A percentile compares a stretch with the other conserved stretches of the same genome.
phyloP scores from a whole-genome alignment of 371 early-diverging fungal genomes.

The Paraphysoderma sedebokerense region DNA sequence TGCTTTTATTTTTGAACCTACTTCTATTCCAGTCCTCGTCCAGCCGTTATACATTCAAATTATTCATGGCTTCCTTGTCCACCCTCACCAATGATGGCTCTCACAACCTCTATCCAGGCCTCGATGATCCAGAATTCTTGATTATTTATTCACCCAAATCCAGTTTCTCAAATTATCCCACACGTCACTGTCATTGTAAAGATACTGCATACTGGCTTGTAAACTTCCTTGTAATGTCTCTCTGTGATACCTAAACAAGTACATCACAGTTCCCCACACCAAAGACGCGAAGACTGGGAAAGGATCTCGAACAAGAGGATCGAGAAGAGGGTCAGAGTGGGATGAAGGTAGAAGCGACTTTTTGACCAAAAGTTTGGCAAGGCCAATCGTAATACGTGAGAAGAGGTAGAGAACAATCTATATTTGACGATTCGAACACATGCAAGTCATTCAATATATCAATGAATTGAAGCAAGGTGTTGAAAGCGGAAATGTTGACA shows the following conservation, averaged over 20 bases:
- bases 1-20: no score
- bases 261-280: constrained; percentile 94
- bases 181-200: constrained; percentile 66
- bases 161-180: constrained; percentile 62
- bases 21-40: no score
- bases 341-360: constrained; percentile 6
- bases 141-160: constrained; percentile 75
- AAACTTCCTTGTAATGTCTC: constrained; percentile 81
- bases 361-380: constrained; percentile 66
- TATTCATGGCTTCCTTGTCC: no score
- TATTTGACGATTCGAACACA: no score
- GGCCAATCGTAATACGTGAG: constrained; percentile 70
- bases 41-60: no score
- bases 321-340: neutral
- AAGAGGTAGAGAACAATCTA: constrained; percentile 90
- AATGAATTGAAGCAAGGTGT: no score
- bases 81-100: no score
- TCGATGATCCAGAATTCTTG: no score
- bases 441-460: no score
- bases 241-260: constrained; percentile 74
- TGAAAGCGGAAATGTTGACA: no score
- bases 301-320: constrained; percentile 16
- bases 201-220: constrained; percentile 84
- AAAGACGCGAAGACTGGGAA: constrained; percentile 85
- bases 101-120: no score